Conservation (phyloP, 2,329 filamentous ascomycete genomes). For the Leptosphaerulina australis region DNA sequence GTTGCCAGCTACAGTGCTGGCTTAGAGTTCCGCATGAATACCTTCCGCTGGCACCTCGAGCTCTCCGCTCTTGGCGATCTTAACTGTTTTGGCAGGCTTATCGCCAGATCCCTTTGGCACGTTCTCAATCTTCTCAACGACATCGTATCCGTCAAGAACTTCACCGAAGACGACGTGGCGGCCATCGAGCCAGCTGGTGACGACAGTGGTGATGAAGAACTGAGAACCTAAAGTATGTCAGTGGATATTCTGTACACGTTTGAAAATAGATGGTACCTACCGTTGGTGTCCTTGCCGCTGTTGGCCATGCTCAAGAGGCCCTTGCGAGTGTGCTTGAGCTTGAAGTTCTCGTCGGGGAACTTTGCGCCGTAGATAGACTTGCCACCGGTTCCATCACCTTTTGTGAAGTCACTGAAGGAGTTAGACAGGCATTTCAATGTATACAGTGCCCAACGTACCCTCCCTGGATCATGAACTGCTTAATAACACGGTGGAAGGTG, state of each 20-base stretch:
- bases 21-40: slow-evolving; percentile 89
- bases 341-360: slow-evolving; percentile 92
- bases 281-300: slow-evolving; percentile 74
- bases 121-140: slow-evolving; percentile 80
- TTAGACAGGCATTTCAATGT: background rate
- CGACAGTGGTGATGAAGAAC: slow-evolving; percentile 87
- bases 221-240: slow-evolving; percentile 70
- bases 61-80: slow-evolving; percentile 84
- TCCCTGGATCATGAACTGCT: slow-evolving; percentile 90
- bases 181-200: slow-evolving; percentile 83
- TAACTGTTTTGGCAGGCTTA: slow-evolving; percentile 72
- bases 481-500: slow-evolving; percentile 88
- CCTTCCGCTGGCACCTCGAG: slow-evolving; percentile 84
- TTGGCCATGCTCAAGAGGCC: slow-evolving; percentile 75
- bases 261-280: background rate
- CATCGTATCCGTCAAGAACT: slow-evolving; percentile 82
- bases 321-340: slow-evolving; percentile 87
- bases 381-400: slow-evolving; percentile 79
- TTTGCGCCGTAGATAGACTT: slow-evolving; percentile 87
- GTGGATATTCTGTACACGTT: background rate
- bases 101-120: slow-evolving; percentile 68
- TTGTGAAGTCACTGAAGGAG: slow-evolving; percentile 70
- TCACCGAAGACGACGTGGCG: slow-evolving; percentile 88
- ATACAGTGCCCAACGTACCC: slow-evolving; percentile 51
- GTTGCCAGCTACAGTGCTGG: slow-evolving; percentile 39